phyloP scores from a whole-genome alignment of 2,329 filamentous ascomycete species.

The Monilinia fructigena region DNA sequence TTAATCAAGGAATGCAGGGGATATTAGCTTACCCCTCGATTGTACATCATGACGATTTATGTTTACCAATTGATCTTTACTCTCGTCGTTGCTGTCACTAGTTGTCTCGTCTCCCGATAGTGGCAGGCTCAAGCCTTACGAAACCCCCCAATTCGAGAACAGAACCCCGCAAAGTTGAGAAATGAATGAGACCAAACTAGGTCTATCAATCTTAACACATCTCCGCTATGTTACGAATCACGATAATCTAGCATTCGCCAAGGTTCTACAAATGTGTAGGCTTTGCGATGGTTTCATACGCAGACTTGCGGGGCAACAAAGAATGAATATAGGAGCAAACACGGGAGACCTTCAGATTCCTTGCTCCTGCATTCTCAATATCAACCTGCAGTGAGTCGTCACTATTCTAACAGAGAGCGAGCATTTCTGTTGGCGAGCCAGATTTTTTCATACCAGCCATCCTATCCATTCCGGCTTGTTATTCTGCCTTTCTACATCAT shows the following conservation, averaged over 20 bases:
- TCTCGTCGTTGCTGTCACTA: not conserved
- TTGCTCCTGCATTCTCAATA: not conserved
- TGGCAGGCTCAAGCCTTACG: not conserved
- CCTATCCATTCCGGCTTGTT: conserved; percentile 3
- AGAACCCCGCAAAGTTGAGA: not conserved
- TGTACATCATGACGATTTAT: not conserved
- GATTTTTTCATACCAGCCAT: conserved; percentile 10
- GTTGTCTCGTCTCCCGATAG: not conserved
- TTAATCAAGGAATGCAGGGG: conserved; percentile 7
- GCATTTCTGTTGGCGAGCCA: conserved; percentile 5
- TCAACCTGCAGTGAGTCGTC: not conserved
- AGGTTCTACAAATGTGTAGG: not conserved
- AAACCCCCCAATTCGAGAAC: not conserved
- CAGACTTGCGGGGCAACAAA: conserved; percentile 10
- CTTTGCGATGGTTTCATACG: conserved; percentile 1
- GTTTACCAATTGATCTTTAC: not conserved
- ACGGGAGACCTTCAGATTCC: not conserved
- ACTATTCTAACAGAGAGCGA: not conserved
- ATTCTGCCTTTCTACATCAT: not conserved
- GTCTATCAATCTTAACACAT: not conserved
- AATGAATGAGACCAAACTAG: not conserved
- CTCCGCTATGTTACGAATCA: not conserved
- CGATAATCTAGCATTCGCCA: not conserved
- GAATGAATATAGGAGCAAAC: not conserved
- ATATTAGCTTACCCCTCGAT: not conserved